Evolutionary conservation across 306 rosid species (phyloP).

Genomic region (Oemleria cerasiformis): DNA sequence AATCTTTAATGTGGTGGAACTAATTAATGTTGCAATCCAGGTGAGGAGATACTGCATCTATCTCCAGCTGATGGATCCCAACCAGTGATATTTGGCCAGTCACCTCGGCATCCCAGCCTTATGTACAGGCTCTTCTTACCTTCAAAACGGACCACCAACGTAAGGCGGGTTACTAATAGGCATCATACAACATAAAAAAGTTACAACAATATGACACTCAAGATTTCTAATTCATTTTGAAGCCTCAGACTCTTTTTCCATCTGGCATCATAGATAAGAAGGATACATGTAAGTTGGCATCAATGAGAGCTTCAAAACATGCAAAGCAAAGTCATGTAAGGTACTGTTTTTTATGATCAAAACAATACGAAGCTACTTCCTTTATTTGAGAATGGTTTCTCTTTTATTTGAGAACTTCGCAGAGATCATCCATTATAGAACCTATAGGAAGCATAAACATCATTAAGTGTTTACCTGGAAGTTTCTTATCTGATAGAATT

Average conservation of each 20-base stretch:
- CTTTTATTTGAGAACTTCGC: no score
- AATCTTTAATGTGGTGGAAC: not conserved
- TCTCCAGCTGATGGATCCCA: slow-evolving; percentile 80
- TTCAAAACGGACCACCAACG: slow-evolving; percentile 19
- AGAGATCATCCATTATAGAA: no score
- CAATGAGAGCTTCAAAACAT: not conserved
- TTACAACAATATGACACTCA: not conserved
- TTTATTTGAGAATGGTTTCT: no score
- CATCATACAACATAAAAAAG: not conserved
- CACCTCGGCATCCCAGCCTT: slow-evolving; percentile 93
- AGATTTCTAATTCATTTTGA: not conserved
- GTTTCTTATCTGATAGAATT: slow-evolving; percentile 71
- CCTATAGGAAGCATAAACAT: not conserved
- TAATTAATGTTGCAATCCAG: not conserved
- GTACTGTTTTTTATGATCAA: no score
- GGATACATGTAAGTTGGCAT: not conserved
- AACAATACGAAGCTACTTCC: no score
- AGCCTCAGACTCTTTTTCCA: not conserved
- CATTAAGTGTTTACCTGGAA: slow-evolving; percentile 59
- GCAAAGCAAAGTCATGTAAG: not conserved
- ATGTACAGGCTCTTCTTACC: slow-evolving; percentile 84
- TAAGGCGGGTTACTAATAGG: not conserved
- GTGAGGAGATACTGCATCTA: slow-evolving; percentile 19
- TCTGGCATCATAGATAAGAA: not conserved
- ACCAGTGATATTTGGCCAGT: slow-evolving; percentile 94